Evolutionary conservation across 192 early-diverging fungal genomes (phyloP).

Genomic region (Coemansia sp.): DNA sequence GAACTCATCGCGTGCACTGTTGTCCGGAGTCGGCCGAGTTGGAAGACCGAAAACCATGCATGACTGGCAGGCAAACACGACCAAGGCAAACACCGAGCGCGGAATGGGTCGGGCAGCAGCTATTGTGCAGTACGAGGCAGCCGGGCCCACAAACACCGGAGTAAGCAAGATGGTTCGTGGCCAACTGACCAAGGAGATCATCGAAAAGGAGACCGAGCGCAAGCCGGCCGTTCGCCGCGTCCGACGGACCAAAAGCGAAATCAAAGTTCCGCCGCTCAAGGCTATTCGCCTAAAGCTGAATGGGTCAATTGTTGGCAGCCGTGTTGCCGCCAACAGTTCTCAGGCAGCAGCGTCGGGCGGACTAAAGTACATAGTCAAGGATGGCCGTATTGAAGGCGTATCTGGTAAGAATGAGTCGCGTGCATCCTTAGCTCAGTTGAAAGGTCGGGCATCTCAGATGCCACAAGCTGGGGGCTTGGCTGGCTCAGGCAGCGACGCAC

Average conservation of each 20-base stretch:
- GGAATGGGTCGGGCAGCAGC: slow-evolving; percentile 14
- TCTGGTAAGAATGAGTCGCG: not conserved
- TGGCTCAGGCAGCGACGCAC: not conserved
- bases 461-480: not conserved
- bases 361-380: slow-evolving; percentile 18
- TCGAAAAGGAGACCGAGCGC: slow-evolving; percentile 27
- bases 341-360: slow-evolving; percentile 1
- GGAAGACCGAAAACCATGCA: slow-evolving; percentile 11
- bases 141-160: slow-evolving; percentile 25
- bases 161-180: slow-evolving; percentile 40
- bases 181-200: slow-evolving; percentile 29
- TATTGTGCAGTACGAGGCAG: slow-evolving; percentile 37
- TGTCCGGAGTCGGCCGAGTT: slow-evolving; percentile 12
- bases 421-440: not conserved
- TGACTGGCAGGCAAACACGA: slow-evolving; percentile 16
- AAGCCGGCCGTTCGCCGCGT: slow-evolving; percentile 37
- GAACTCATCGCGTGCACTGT: slow-evolving; percentile 25
- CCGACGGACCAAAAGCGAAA: slow-evolving; percentile 43
- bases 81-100: slow-evolving; percentile 8
- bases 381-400: slow-evolving; percentile 8
- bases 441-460: not conserved
- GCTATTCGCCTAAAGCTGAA: slow-evolving; percentile 43
- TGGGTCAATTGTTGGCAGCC: slow-evolving; percentile 30
- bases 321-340: not conserved
- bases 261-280: slow-evolving; percentile 47